Evolutionary conservation across 2,329 filamentous ascomycete genomes (phyloP).

Genomic region (Cercospora zeina): DNA sequence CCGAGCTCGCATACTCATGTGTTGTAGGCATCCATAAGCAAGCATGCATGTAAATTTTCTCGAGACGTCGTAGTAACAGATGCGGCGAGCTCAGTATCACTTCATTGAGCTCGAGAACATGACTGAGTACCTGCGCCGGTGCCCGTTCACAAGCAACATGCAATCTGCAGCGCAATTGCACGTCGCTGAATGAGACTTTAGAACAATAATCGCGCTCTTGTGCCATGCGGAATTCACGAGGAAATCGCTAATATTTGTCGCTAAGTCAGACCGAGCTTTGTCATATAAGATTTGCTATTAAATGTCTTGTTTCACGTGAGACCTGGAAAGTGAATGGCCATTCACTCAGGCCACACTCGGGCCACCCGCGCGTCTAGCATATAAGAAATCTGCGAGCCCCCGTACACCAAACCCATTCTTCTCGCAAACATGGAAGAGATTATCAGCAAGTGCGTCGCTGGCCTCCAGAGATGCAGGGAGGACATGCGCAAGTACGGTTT

Average conservation of each 20-base stretch:
- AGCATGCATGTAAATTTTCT: no score
- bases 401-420: no score
- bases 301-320: background rate
- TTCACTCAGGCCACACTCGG: no score
- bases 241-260: background rate
- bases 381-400: background rate
- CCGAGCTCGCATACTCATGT: no score
- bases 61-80: no score
- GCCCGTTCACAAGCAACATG: background rate
- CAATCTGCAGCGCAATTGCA: background rate
- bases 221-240: background rate
- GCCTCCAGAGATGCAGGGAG: background rate
- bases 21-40: no score
- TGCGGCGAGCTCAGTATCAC: no score
- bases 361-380: background rate
- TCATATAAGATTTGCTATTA: background rate
- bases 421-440: conserved; percentile 1
- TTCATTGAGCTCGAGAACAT: no score
- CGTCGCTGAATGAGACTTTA: background rate
- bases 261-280: background rate
- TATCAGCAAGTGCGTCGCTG: background rate
- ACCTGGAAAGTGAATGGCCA: background rate
- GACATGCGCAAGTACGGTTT: background rate
- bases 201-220: background rate
- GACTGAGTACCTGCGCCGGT: background rate